A percentile compares a stretch with the other conserved stretches of the same genome.
Evolutionary conservation across 805 yeast species (phyloP).

Genomic region (Yamadazyma endophytica): DNA sequence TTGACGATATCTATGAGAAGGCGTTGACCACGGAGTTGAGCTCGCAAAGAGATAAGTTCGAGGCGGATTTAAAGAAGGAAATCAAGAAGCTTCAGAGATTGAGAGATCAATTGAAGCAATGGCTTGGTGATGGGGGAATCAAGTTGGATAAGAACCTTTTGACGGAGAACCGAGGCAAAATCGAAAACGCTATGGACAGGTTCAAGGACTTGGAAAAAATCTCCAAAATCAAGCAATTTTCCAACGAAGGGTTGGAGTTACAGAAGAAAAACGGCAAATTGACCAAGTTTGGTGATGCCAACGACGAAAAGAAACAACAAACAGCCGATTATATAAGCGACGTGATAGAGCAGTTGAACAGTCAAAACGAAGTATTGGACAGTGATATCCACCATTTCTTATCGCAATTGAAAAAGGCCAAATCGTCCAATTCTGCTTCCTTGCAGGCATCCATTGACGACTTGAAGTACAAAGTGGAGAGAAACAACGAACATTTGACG

Average conservation of each 20-base stretch:
- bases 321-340: conserved; percentile 65
- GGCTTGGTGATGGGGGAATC: conserved; percentile 89
- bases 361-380: conserved; percentile 76
- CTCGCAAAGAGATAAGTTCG: conserved; percentile 90
- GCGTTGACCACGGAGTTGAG: conserved; percentile 74
- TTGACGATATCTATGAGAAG: conserved; percentile 83
- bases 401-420: conserved; percentile 40
- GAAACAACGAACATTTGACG: conserved; percentile 75
- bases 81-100: conserved; percentile 90
- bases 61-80: conserved; percentile 87
- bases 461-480: conserved; percentile 56
- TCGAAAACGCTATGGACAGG: conserved; percentile 93
- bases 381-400: conserved; percentile 48
- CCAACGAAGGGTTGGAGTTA: conserved; percentile 85
- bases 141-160: conserved; percentile 55
- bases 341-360: conserved; percentile 72
- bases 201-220: conserved; percentile 92
- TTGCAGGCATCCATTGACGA: conserved; percentile 57
- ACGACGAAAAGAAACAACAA: conserved; percentile 73
- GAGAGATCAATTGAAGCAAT: conserved; percentile 91
- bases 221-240: conserved; percentile 89
- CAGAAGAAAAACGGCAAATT: conserved; percentile 32
- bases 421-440: conserved; percentile 44
- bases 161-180: conserved; percentile 59
- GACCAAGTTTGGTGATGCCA: conserved; percentile 55